Conservation (phyloP, 208 protist genomes). For the Leishmania lainsoni region DNA sequence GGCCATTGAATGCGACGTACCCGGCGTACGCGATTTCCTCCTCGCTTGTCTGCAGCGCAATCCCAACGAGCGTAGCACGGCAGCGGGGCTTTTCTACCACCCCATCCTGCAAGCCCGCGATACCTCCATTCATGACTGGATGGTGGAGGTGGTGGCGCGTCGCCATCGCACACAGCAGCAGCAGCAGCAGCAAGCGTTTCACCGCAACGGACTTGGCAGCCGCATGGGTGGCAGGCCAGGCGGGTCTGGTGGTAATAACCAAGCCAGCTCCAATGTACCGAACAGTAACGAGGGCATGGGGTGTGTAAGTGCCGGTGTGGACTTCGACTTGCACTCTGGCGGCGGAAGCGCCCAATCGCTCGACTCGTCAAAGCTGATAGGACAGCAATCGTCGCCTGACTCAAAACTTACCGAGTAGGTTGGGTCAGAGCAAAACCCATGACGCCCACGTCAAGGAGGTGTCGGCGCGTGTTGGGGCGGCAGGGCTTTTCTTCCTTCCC, state of each 20-base stretch:
- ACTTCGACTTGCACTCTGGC: constrained; percentile 32
- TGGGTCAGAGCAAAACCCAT: neutral
- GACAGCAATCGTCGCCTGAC: constrained; percentile 1
- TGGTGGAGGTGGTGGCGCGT: constrained; percentile 39
- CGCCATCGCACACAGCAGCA: constrained; percentile 24
- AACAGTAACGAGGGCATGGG: neutral
- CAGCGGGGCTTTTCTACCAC: constrained; percentile 57
- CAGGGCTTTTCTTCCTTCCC: neutral
- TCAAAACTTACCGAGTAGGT: constrained; percentile 5
- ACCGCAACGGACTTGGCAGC: constrained; percentile 11
- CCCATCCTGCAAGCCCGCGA: constrained; percentile 48
- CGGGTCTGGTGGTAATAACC: constrained; percentile 3
- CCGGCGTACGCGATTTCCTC: constrained; percentile 58
- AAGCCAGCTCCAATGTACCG: constrained; percentile 6
- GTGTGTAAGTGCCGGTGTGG: constrained; percentile 1
- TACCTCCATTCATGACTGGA: constrained; percentile 50
- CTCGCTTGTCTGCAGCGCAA: constrained; percentile 63
- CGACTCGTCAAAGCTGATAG: constrained; percentile 26
- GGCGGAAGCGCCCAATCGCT: constrained; percentile 25
- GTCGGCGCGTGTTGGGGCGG: neutral
- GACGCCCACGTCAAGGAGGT: neutral
- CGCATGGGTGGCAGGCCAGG: neutral
- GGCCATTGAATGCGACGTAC: constrained; percentile 60
- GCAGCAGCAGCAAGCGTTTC: constrained; percentile 29
- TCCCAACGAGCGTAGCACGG: constrained; percentile 43